phyloP scores from a whole-genome alignment of 2,329 filamentous ascomycete genomes.

The Tolypocladium sp. region DNA sequence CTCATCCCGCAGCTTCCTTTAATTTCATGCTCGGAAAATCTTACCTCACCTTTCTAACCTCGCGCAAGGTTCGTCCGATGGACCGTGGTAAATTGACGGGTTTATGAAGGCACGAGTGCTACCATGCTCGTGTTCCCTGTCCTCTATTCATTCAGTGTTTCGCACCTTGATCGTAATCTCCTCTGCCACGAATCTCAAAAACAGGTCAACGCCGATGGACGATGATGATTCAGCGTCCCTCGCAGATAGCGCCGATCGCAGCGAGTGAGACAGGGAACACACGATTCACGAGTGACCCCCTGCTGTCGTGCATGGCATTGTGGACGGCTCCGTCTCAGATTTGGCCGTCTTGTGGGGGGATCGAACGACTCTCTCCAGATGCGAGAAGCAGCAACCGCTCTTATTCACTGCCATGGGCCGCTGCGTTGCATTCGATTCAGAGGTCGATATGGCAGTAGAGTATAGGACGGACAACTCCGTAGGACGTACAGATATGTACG shows the following conservation, averaged over 20 bases:
- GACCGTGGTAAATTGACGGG: neutral
- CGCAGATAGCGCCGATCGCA: neutral
- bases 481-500: no score
- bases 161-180: neutral
- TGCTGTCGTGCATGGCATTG: neutral
- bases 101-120: neutral
- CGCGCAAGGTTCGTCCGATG: neutral
- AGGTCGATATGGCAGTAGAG: no score
- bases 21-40: neutral
- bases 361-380: neutral
- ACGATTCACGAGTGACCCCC: neutral
- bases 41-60: neutral
- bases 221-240: neutral
- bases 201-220: neutral
- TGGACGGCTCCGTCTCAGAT: neutral
- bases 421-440: no score
- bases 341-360: neutral
- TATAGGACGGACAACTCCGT: no score
- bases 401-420: no score
- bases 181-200: neutral
- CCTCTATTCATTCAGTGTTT: neutral
- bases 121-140: neutral
- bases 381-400: no score
- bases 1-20: neutral
- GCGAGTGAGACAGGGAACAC: neutral